These are phyloP conservation scores for Penicillium atrosanguineum DNA, from an alignment of 495 filamentous ascomycete species.

Conservation along the genomic window DNA sequence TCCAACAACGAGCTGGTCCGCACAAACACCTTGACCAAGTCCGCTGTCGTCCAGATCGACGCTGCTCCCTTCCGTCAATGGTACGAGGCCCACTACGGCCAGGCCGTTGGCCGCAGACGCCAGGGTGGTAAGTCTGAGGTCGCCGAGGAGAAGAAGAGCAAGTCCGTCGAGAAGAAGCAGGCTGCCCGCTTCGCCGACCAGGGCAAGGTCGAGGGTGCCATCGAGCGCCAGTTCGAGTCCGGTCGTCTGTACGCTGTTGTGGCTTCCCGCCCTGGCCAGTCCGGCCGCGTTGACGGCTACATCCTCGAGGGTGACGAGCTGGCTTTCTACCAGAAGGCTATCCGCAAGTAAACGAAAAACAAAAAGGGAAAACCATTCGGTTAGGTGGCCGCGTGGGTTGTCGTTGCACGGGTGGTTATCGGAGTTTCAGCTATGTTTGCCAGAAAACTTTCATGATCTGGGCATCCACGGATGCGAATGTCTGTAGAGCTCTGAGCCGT, in stretches of 20 bases:
- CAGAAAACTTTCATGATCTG: constrained; percentile 43
- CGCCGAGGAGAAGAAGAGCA: constrained; percentile 84
- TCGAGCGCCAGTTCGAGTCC: constrained; percentile 99
- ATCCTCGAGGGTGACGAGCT: constrained; percentile 99
- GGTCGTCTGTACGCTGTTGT: constrained; percentile 93
- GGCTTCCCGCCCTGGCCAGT: constrained; percentile 90
- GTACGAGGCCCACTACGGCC: constrained; percentile 99
- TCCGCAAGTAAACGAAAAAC: constrained; percentile 80
- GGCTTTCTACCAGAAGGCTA: constrained; percentile 97
- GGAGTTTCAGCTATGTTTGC: constrained; percentile 49
- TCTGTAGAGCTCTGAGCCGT: constrained; percentile 47
- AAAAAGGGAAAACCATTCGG: constrained; percentile 33
- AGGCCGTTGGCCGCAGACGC: constrained; percentile 80
- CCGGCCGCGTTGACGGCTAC: constrained; percentile 93
- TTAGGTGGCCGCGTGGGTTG: constrained; percentile 26
- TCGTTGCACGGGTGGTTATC: constrained; percentile 43
- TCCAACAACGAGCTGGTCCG: constrained; percentile 99
- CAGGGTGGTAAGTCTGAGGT: constrained; percentile 67
- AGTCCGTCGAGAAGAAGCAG: constrained; percentile 93
- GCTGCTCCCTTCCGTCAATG: constrained; percentile 98
- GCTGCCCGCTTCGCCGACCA: constrained; percentile 70
- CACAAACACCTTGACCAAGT: constrained; percentile 99
- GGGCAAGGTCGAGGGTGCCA: constrained; percentile 87
- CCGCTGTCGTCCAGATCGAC: constrained; percentile 97
- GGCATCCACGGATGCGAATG: constrained; percentile 41